Percentiles rank a stretch among this genome's conserved stretches.
phyloP scores from a whole-genome alignment of 192 early-diverging fungal genomes.

The Bifiguratus adelaidae region DNA sequence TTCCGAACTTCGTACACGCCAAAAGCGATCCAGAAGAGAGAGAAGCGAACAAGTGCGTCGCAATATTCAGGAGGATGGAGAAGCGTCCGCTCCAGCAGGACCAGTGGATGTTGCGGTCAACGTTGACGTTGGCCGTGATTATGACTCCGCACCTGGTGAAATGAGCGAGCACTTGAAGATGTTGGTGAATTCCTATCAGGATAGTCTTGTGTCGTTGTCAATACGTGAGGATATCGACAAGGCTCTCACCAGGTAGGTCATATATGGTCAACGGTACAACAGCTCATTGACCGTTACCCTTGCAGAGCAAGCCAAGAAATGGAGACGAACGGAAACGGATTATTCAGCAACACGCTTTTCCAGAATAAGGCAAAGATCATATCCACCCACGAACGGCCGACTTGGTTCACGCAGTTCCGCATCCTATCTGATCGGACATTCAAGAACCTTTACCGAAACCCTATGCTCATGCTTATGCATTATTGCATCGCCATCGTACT shows the following conservation, averaged over 20 bases:
- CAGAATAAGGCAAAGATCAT: constrained; percentile 10
- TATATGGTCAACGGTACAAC: neutral
- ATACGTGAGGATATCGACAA: constrained; percentile 21
- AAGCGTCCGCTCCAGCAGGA: no score
- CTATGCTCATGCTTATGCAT: constrained; percentile 65
- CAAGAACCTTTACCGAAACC: constrained; percentile 76
- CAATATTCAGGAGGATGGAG: neutral
- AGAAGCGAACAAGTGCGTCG: neutral
- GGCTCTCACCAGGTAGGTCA: constrained; percentile 6
- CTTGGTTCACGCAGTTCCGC: constrained; percentile 54
- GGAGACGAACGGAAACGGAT: constrained; percentile 1
- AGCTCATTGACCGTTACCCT: neutral
- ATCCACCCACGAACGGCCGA: constrained; percentile 36
- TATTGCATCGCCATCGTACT: constrained; percentile 56
- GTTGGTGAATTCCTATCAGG: constrained; percentile 15
- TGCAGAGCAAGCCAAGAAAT: constrained; percentile 3
- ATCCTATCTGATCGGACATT: constrained; percentile 67
- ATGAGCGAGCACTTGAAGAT: constrained; percentile 22
- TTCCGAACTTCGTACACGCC: constrained; percentile 4
- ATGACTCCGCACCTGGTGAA: neutral
- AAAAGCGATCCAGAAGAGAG: neutral
- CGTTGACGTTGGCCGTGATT: constrained; percentile 6
- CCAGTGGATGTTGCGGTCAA: no score
- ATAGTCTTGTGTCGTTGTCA: constrained; percentile 16
- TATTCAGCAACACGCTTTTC: neutral